phyloP scores from a whole-genome alignment of 2,329 filamentous ascomycete genomes.

The Colletotrichum graminicola region DNA sequence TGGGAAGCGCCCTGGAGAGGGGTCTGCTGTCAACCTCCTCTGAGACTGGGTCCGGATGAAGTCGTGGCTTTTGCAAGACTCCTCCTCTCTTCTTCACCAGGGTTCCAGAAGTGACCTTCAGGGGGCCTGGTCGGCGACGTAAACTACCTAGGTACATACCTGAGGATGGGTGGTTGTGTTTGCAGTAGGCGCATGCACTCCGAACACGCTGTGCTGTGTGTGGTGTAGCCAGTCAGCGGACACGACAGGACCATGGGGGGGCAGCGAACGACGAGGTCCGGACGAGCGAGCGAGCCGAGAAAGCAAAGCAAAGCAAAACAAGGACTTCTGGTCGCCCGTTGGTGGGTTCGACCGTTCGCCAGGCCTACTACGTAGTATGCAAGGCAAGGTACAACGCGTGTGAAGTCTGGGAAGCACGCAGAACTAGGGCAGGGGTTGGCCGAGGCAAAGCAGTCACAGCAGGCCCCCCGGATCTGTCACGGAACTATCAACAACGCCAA shows the following conservation, averaged over 20 bases:
- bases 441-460: constrained; percentile 25
- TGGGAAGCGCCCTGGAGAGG: constrained; percentile 33
- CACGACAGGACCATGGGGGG: constrained; percentile 48
- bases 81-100: constrained; percentile 35
- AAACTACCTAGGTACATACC: neutral
- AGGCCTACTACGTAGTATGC: too few relatives aligned
- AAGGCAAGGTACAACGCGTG: constrained; percentile 39
- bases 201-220: constrained; percentile 30
- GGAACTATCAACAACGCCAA: constrained; percentile 23
- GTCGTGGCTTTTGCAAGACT: constrained; percentile 29
- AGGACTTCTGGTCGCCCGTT: constrained; percentile 21
- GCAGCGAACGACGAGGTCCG: constrained; percentile 36
- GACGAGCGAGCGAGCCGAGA: constrained; percentile 26
- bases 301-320: constrained; percentile 35
- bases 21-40: constrained; percentile 18
- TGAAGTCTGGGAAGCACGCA: constrained; percentile 34
- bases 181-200: constrained; percentile 39
- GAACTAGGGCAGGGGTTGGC: constrained; percentile 33
- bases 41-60: constrained; percentile 27
- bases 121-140: constrained; percentile 21
- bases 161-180: constrained; percentile 31
- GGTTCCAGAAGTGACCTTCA: constrained; percentile 19
- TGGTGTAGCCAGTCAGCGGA: constrained; percentile 50
- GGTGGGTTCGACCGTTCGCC: constrained; percentile 34
- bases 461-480: constrained; percentile 27